Conservation (phyloP, 495 filamentous ascomycete species). For the Choiromyces venosus region DNA sequence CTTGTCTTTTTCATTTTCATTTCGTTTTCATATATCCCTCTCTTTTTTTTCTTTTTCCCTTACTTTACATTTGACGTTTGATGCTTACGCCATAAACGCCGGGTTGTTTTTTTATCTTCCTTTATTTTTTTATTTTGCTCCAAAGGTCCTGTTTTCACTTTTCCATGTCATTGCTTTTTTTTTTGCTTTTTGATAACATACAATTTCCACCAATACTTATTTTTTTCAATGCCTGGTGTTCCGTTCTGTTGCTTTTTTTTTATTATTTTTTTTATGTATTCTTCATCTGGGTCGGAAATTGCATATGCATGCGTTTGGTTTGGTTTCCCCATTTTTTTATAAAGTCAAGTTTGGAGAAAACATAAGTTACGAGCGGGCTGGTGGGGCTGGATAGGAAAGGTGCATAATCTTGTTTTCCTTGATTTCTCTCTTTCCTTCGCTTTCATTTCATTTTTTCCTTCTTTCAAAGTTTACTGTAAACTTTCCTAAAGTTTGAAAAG, state of each 20-base stretch:
- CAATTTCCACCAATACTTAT: constrained; percentile 14
- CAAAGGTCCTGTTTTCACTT: background rate
- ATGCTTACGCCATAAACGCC: constrained; percentile 1
- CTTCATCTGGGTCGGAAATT: background rate
- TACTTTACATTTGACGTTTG: constrained; percentile 6
- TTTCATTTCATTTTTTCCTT: too few species aligned
- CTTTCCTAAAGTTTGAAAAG: background rate
- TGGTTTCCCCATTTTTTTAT: constrained; percentile 1
- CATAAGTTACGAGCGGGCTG: background rate
- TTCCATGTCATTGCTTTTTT: background rate
- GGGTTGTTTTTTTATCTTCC: background rate
- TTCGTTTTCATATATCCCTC: constrained; percentile 4
- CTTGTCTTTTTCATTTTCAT: constrained; percentile 18
- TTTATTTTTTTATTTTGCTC: background rate
- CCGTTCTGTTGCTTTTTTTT: constrained; percentile 1
- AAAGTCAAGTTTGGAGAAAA: too few species aligned
- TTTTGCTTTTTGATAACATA: constrained; percentile 8
- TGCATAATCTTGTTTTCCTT: background rate
- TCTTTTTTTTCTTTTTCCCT: too few species aligned
- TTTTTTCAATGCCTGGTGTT: constrained; percentile 6
- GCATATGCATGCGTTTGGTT: background rate
- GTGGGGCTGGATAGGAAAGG: too few species aligned
- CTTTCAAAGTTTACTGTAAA: background rate
- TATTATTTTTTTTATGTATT: background rate
- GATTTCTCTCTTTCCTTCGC: background rate